Conservation (phyloP, 2,329 filamentous ascomycete species). For the Diaporthe australafricana region DNA sequence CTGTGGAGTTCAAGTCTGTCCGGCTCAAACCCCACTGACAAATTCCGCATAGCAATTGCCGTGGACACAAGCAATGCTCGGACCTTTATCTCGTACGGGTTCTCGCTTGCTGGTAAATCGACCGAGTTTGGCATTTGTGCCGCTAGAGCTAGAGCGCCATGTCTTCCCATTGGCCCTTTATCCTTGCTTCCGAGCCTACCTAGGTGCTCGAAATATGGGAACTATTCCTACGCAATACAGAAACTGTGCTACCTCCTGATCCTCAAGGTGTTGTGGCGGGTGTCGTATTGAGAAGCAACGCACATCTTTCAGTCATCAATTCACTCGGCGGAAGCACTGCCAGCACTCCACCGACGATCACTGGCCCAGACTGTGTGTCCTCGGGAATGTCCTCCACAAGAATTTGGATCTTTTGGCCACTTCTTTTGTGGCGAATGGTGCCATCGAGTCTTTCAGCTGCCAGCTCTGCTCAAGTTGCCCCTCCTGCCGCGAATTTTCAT, state of each 20-base stretch:
- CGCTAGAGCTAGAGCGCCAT: background rate
- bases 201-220: background rate
- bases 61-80: background rate
- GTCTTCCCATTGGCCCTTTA: background rate
- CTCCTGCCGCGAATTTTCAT: no score
- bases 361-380: no score
- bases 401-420: no score
- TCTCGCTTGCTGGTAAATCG: slow-evolving; percentile 2
- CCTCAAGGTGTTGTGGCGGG: background rate
- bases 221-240: background rate
- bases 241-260: background rate
- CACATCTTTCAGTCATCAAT: no score
- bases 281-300: background rate
- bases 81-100: background rate
- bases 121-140: slow-evolving; percentile 1
- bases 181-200: background rate
- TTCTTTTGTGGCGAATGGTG: no score
- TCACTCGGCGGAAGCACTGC: background rate
- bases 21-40: background rate
- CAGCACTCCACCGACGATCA: background rate
- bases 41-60: background rate
- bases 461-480: no score
- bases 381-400: no score
- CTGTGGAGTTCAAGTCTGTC: background rate
- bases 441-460: no score